Base-by-base conservation (phyloP, 139 green algal species). In the Mesotaenium endlicherianum region DNA sequence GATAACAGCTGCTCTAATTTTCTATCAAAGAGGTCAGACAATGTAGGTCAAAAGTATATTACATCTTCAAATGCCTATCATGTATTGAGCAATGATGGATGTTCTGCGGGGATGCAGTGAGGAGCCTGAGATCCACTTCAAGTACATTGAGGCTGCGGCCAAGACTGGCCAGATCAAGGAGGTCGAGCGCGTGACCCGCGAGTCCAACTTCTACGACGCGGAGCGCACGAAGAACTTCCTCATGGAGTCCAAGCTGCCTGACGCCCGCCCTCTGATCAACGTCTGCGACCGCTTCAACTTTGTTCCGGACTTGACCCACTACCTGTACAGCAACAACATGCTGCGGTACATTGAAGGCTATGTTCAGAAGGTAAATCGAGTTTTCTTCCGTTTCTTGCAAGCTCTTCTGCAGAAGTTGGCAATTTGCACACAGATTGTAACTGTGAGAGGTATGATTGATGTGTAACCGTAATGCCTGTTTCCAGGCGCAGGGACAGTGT, bases 321-420 rank as follows among this genome's bases (percentile, higher is more conserved):
- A 96, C 92, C 92, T 99, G 76, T 97, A 95, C 88, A 86, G 83
- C 49, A 96, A 96, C 89, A 94, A 94, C 84, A 96, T 96, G 92
- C 84, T 93, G 71, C 92, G 94, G 44, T 99, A 98, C 93, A 99
- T 99, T 68, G 97, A 99, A 91, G 97, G 95, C 42, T 99, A 99
- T 77, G 96, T 98, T 59, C 97, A 99, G 91, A 99, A 99, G 91
- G 95, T 87, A 17, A 79, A 17, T 16, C 26, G 26, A 64, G 26
- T 20, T 64, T 20, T 64, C n/a, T n/a, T n/a, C n/a, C n/a, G n/a
- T n/a, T n/a, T n/a, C n/a, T n/a, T n/a, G n/a, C n/a, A n/a, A n/a
- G n/a, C n/a, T n/a, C n/a, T n/a, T n/a, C n/a, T n/a, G n/a, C n/a
- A n/a, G n/a, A n/a, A n/a, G n/a, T n/a, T n/a, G n/a, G n/a, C n/a